Base-by-base conservation (phyloP, 2,329 filamentous ascomycete species). In the Fusarium fracticaudum region DNA sequence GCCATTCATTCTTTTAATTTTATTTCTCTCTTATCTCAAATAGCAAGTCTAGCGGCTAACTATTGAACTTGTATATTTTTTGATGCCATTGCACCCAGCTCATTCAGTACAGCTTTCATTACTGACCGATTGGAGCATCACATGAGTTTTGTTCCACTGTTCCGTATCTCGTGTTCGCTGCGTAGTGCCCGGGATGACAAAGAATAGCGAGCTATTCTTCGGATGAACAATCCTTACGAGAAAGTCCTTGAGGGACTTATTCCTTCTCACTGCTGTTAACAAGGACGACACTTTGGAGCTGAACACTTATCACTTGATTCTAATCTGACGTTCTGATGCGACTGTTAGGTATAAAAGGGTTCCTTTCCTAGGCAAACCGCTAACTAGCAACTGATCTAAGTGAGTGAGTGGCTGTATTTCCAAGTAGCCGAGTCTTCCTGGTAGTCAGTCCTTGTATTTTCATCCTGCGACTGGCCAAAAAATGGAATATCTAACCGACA, bases 61-160 rank as follows among this genome's bases (percentile, higher is more conserved):
- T 18, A 5, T 12, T 13, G 4, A 13, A 26, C 9, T 6, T 8
- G 0, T 13, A 17, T 1, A 24, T 10, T n/a, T 43, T 2, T 8
- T 17, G 5, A 13, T 24, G 6, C 1, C n/a, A 18, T 18, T 5
- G n/a, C n/a, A n/a, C 6, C 11, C 5, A 10, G 7, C 12, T 8
- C 17, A 13, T 26, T 45, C 2, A 13, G 18, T 10, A 6, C 17
- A 8, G 4, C 17, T 1, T 18, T 7, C 5, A 18, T 13, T 45
- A 4, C 12, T 10, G 5, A 47, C 12, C 5, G 9, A 47, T 14
- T 20, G 4, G 4, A 14, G 18, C 8, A 26, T 20, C 20, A 47
- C 13, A 5, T 14, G 17, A 9, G 24, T 7, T 26, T 47, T 26
- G 18, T 47, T 47, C 44, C 24, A 4, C 5, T 26, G 1, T 17